These are phyloP conservation scores for Ceratobasidium theobromae DNA, from an alignment of 1,284 basidiomycete species.

Conservation along the genomic window DNA sequence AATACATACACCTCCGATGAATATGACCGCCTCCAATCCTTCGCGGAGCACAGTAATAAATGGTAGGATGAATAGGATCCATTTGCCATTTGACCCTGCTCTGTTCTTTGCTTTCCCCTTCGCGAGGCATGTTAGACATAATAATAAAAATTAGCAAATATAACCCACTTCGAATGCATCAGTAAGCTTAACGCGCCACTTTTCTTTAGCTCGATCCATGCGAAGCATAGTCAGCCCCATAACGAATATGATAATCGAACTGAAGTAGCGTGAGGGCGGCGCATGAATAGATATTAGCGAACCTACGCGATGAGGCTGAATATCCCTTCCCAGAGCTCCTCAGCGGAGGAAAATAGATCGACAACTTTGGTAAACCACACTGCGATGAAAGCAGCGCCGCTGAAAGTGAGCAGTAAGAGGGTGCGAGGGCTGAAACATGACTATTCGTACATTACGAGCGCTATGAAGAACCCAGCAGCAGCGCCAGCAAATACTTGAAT, in stretches of 20 bases:
- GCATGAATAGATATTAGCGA: neutral
- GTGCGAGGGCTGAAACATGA: conserved; percentile 44
- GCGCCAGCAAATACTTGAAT: conserved; percentile 36
- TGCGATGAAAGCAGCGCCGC: conserved; percentile 70
- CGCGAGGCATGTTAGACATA: neutral
- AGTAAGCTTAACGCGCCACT: conserved; percentile 86
- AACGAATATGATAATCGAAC: conserved; percentile 71
- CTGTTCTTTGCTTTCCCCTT: neutral
- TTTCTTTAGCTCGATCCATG: conserved; percentile 77
- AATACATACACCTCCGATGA: conserved; percentile 75
- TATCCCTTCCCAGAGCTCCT: conserved; percentile 64
- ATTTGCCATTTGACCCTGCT: neutral
- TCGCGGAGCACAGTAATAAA: conserved; percentile 88
- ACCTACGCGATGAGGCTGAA: conserved; percentile 72
- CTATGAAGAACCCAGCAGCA: conserved; percentile 42
- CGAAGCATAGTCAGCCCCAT: conserved; percentile 81
- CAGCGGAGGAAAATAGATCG: conserved; percentile 66
- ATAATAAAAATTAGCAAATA: neutral
- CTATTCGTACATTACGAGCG: conserved; percentile 9
- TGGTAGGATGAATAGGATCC: conserved; percentile 76
- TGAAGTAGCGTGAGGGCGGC: neutral
- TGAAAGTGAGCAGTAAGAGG: conserved; percentile 36
- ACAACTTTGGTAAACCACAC: conserved; percentile 79
- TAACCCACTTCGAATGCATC: conserved; percentile 65
- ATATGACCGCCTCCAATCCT: conserved; percentile 88